These are phyloP conservation scores for Globisporangium alternatum DNA, from an alignment of 352 stramenopile species.

Conservation along the genomic window DNA sequence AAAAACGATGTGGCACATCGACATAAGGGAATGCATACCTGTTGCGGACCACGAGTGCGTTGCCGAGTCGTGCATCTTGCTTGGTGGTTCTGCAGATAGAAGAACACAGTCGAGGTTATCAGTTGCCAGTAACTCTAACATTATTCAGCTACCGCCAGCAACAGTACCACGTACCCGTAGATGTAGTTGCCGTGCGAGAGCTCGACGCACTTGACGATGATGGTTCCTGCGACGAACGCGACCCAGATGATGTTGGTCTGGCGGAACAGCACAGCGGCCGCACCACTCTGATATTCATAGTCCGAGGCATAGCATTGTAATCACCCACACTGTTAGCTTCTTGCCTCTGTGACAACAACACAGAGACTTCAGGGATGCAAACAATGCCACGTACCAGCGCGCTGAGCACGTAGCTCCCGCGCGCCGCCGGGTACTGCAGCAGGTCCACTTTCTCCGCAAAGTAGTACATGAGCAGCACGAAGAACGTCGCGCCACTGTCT, in stretches of 20 bases:
- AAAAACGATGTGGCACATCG: too few relatives aligned
- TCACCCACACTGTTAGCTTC: too few relatives aligned
- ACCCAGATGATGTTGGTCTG: slow-evolving; percentile 93
- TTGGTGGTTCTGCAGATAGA: slow-evolving; percentile 30
- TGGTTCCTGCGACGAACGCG: slow-evolving; percentile 72
- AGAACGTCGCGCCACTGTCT: slow-evolving; percentile 82
- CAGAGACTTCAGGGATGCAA: neutral
- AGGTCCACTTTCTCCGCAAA: slow-evolving; percentile 57
- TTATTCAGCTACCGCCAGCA: neutral
- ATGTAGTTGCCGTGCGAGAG: slow-evolving; percentile 60
- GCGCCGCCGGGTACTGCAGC: slow-evolving; percentile 26
- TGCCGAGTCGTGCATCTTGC: slow-evolving; percentile 23
- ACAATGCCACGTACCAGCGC: slow-evolving; percentile 37
- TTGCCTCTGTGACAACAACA: neutral
- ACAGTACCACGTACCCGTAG: slow-evolving; percentile 48
- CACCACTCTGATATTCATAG: slow-evolving; percentile 46
- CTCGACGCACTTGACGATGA: slow-evolving; percentile 71
- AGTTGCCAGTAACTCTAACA: neutral
- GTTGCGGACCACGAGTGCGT: slow-evolving; percentile 23
- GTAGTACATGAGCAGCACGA: slow-evolving; percentile 83
- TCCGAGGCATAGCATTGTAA: neutral
- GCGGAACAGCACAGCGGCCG: slow-evolving; percentile 75
- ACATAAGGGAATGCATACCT: slow-evolving; percentile 22
- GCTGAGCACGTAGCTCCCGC: slow-evolving; percentile 52
- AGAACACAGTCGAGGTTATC: neutral